These are phyloP conservation scores for Anthracocystis walkeri DNA, from an alignment of 1,284 basidiomycete species.

Conservation along the genomic window DNA sequence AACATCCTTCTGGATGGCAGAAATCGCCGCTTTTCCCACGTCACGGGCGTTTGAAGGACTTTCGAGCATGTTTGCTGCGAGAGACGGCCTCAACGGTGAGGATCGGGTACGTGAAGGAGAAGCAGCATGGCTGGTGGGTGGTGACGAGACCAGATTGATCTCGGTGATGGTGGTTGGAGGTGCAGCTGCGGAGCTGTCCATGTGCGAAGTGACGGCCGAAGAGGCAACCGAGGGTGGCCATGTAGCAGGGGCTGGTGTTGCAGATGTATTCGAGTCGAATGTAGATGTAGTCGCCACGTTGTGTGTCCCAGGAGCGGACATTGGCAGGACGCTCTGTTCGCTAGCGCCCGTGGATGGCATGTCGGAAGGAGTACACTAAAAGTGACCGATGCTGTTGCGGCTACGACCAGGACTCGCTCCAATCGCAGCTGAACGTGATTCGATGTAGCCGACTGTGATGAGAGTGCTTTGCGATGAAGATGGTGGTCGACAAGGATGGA, in stretches of 20 bases:
- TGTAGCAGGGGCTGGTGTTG: conserved; percentile 17
- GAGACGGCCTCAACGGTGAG: conserved; percentile 25
- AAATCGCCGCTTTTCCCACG: neutral
- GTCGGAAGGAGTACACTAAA: neutral
- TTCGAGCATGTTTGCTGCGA: conserved; percentile 7
- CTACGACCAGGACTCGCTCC: no score
- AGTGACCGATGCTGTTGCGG: no score
- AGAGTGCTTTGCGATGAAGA: neutral
- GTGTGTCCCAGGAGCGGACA: conserved; percentile 20
- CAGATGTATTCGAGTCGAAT: neutral
- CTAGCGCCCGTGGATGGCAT: conserved; percentile 25
- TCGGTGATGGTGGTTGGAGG: conserved; percentile 21
- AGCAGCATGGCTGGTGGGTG: conserved; percentile 31
- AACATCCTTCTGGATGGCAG: neutral
- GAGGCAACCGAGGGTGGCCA: conserved; percentile 34
- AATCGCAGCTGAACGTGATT: no score
- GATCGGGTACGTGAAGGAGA: conserved; percentile 17
- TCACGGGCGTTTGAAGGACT: conserved; percentile 1
- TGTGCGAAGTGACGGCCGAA: conserved; percentile 14
- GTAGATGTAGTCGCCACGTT: neutral
- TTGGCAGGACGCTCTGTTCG: conserved; percentile 10
- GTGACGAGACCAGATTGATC: conserved; percentile 35
- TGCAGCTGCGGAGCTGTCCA: conserved; percentile 27
- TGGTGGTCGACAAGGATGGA: conserved; percentile 6
- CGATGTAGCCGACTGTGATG: neutral